A percentile compares a stretch with the other conserved stretches of the same genome.
These are phyloP conservation scores for Astrephomene gubernaculifera DNA, from an alignment of 139 green algal genomes.

Conservation along the genomic window DNA sequence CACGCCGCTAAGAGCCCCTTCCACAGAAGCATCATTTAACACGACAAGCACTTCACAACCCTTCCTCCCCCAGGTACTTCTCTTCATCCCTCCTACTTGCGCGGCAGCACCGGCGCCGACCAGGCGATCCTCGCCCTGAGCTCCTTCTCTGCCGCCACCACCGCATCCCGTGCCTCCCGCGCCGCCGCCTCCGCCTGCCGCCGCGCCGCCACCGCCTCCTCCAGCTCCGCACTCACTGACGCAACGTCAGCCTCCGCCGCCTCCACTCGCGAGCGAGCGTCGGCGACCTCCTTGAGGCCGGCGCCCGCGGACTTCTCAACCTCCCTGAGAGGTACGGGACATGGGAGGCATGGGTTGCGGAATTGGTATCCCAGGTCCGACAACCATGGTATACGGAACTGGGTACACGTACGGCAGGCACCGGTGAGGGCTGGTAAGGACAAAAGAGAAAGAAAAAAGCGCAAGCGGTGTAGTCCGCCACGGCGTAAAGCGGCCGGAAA, in stretches of 20 bases:
- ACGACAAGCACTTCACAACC: no score
- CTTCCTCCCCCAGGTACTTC: no score
- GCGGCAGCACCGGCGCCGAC: neutral
- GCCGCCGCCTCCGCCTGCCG: constrained; percentile 24
- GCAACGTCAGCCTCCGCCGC: constrained; percentile 26
- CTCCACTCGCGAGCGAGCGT: neutral
- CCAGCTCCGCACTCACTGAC: constrained; percentile 8
- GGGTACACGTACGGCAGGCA: no score
- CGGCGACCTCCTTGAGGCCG: constrained; percentile 8
- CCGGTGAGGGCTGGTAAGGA: no score
- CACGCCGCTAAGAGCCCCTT: no score
- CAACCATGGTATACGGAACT: no score
- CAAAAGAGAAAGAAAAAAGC: no score
- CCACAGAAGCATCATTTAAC: no score
- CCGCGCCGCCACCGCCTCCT: neutral
- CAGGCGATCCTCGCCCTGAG: neutral
- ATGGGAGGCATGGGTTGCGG: neutral
- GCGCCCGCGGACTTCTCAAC: constrained; percentile 15
- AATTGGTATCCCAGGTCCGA: no score
- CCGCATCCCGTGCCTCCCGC: constrained; percentile 6
- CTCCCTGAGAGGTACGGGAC: neutral
- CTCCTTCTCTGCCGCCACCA: constrained; percentile 42
- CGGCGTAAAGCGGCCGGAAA: no score
- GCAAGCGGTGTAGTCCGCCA: no score
- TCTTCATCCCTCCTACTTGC: constrained; percentile 41